Evolutionary conservation across 2,329 filamentous ascomycete species (phyloP).

Genomic region (Eurotiales sp.): DNA sequence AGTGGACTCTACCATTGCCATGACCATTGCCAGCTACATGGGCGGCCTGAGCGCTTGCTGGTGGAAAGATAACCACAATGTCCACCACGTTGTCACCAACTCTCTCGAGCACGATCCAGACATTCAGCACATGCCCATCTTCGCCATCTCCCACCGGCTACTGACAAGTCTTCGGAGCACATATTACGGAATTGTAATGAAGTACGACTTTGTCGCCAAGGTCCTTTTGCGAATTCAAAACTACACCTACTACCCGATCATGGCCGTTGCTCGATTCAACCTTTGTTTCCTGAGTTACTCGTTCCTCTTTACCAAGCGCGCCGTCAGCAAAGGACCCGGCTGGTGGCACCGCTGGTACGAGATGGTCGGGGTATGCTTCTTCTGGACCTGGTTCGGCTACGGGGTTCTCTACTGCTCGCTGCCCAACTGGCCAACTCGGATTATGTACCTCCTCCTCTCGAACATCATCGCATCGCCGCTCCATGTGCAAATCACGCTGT

Average conservation of each 20-base stretch:
- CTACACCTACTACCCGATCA: constrained; percentile 77
- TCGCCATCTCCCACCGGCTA: constrained; percentile 80
- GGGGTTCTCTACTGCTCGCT: constrained; percentile 70
- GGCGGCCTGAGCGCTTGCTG: constrained; percentile 88
- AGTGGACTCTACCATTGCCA: constrained; percentile 78
- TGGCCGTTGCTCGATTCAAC: constrained; percentile 81
- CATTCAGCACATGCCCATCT: constrained; percentile 86
- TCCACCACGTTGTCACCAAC: constrained; percentile 95
- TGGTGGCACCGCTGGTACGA: constrained; percentile 85
- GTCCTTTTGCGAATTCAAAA: constrained; percentile 69
- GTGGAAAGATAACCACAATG: constrained; percentile 97
- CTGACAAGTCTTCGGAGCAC: constrained; percentile 69
- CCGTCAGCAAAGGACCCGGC: constrained; percentile 69
- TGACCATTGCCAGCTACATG: constrained; percentile 82
- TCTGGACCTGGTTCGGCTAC: constrained; percentile 87
- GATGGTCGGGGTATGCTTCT: constrained; percentile 69
- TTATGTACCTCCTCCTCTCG: constrained; percentile 73
- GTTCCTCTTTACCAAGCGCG: constrained; percentile 66
- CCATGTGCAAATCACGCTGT: constrained; percentile 86
- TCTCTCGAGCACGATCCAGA: constrained; percentile 93
- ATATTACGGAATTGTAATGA: constrained; percentile 78
- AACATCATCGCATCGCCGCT: constrained; percentile 77
- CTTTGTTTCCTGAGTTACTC: constrained; percentile 79
- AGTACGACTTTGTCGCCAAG: constrained; percentile 71
- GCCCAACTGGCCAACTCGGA: constrained; percentile 64